These are phyloP conservation scores for Trichophyton simii DNA, from an alignment of 2,329 filamentous ascomycete species.

Conservation along the genomic window DNA sequence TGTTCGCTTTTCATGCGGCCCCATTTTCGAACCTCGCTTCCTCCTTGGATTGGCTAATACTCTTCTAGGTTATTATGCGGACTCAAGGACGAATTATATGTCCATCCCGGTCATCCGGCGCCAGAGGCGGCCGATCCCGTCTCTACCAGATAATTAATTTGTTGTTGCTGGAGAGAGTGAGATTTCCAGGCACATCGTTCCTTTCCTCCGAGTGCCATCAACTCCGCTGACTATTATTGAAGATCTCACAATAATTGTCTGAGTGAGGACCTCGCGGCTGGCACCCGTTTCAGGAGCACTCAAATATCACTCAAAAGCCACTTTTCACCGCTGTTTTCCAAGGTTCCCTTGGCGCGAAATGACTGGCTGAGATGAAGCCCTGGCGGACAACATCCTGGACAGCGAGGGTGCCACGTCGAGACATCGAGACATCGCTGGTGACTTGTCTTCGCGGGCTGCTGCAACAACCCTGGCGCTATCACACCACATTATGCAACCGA, in stretches of 20 bases:
- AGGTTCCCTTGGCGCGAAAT: neutral
- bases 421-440: neutral
- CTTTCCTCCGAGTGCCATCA: neutral
- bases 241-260: no score
- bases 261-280: neutral
- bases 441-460: constrained; percentile 1
- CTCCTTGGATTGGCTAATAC: no score
- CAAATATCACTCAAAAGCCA: neutral
- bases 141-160: no score
- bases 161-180: no score
- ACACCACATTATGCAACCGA: neutral
- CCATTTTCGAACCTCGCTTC: no score
- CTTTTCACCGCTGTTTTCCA: neutral
- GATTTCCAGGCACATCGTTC: no score
- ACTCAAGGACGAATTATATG: no score
- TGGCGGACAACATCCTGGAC: neutral
- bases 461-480: constrained; percentile 1
- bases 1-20: no score
- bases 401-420: constrained; percentile 3
- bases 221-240: neutral
- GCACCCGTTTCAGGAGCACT: neutral
- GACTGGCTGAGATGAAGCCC: neutral
- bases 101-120: no score
- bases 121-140: no score
- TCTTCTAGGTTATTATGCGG: no score